Percentiles rank a stretch among this genome's conserved stretches.
Evolutionary conservation across 2,329 filamentous ascomycete genomes (phyloP).

Genomic region (Aureobasidium uvarum): DNA sequence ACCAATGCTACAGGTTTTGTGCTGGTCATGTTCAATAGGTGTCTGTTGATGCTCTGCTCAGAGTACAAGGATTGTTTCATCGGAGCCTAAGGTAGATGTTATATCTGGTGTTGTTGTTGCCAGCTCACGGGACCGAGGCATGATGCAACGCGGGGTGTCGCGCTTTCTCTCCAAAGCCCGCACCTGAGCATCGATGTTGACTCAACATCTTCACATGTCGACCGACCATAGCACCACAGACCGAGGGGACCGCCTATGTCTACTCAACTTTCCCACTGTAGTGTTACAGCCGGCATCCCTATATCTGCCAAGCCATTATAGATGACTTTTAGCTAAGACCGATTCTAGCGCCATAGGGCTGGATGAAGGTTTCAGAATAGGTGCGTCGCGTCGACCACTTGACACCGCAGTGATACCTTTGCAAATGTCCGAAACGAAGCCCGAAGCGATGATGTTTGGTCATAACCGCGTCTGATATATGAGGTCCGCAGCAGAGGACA

Average conservation of each 20-base stretch:
- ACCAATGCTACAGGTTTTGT: conserved; percentile 33
- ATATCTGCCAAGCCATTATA: conserved; percentile 7
- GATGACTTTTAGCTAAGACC: background rate
- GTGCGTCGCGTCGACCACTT: background rate
- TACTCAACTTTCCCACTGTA: background rate
- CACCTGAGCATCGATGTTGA: background rate
- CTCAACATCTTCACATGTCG: conserved; percentile 13
- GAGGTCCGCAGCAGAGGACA: background rate
- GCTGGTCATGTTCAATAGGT: background rate
- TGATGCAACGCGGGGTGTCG: background rate
- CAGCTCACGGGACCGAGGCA: conserved; percentile 1
- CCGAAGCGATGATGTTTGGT: background rate
- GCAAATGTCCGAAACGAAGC: background rate
- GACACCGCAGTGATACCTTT: conserved; percentile 12
- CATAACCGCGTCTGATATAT: conserved; percentile 6
- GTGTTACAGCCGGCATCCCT: background rate
- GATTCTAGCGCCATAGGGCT: conserved; percentile 10
- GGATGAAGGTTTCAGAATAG: conserved; percentile 5
- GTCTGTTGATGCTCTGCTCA: background rate
- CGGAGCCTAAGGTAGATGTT: background rate
- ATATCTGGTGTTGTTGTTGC: background rate
- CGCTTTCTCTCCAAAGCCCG: background rate
- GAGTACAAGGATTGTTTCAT: background rate
- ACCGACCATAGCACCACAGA: background rate
- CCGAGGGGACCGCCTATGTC: background rate